Conservation (phyloP, 768 basidiomycete species). For the Lanmaoa pseudosensibilis region DNA sequence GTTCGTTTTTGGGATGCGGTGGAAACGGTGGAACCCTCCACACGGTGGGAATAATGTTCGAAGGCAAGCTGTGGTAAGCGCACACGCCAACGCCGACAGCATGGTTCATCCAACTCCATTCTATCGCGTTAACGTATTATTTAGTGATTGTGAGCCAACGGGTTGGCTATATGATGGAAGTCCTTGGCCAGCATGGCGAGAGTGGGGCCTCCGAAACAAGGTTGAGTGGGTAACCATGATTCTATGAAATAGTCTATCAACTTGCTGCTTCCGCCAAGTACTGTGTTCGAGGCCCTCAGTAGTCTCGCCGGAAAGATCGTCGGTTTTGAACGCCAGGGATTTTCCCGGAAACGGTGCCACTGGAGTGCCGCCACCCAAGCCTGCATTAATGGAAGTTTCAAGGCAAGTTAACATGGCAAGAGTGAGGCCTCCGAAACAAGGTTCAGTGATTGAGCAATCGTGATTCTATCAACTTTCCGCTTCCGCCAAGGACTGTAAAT, state of each 20-base stretch:
- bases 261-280: no score
- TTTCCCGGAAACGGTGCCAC: background rate
- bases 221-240: background rate
- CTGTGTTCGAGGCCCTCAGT: no score
- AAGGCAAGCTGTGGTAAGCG: constrained; percentile 9
- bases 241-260: background rate
- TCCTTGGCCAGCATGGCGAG: background rate
- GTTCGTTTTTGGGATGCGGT: constrained; percentile 7
- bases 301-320: background rate
- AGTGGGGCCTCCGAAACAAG: background rate
- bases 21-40: background rate
- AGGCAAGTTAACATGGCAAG: constrained; percentile 2
- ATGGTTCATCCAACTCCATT: background rate
- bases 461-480: background rate
- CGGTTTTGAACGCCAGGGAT: background rate
- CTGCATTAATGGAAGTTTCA: background rate
- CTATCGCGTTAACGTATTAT: background rate
- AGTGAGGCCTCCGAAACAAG: background rate
- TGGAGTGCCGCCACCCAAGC: background rate
- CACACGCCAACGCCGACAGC: constrained; percentile 12
- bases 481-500: background rate
- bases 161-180: background rate
- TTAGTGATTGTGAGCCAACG: background rate
- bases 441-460: no score
- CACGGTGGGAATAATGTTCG: background rate